Evolutionary conservation across 2,329 filamentous ascomycete species (phyloP).

Genomic region (Diaporthe amygdali): DNA sequence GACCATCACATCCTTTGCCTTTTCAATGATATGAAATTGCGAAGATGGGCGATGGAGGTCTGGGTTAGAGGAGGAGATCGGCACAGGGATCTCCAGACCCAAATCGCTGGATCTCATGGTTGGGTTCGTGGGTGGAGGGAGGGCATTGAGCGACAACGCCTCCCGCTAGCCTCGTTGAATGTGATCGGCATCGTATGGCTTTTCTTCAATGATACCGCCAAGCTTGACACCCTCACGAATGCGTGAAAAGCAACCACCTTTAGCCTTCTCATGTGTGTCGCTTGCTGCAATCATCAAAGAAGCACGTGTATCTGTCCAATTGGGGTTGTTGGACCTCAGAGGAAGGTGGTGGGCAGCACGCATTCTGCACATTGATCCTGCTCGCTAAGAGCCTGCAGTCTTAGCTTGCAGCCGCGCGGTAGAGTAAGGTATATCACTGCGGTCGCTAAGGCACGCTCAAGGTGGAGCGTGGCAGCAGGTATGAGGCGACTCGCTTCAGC

Average conservation of each 20-base stretch:
- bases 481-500: neutral
- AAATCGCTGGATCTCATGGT: slow-evolving; percentile 20
- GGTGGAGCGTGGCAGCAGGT: neutral
- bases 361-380: slow-evolving; percentile 3
- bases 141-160: slow-evolving; percentile 1
- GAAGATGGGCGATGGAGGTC: neutral
- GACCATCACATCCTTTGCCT: neutral
- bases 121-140: neutral
- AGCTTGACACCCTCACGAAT: neutral
- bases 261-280: neutral
- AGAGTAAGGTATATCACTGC: neutral
- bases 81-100: slow-evolving; percentile 22
- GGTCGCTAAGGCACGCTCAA: neutral
- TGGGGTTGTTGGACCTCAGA: neutral
- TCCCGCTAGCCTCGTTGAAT: slow-evolving; percentile 4
- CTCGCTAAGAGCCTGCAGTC: slow-evolving; percentile 2
- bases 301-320: slow-evolving; percentile 3
- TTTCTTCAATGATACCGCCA: neutral
- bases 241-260: neutral
- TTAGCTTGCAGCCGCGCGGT: slow-evolving; percentile 15
- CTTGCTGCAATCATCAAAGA: neutral
- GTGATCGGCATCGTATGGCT: slow-evolving; percentile 10
- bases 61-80: slow-evolving; percentile 16
- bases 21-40: neutral
- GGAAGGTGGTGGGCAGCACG: neutral